phyloP scores from a whole-genome alignment of 1,139 yeast species.

The Pichia sp. region DNA sequence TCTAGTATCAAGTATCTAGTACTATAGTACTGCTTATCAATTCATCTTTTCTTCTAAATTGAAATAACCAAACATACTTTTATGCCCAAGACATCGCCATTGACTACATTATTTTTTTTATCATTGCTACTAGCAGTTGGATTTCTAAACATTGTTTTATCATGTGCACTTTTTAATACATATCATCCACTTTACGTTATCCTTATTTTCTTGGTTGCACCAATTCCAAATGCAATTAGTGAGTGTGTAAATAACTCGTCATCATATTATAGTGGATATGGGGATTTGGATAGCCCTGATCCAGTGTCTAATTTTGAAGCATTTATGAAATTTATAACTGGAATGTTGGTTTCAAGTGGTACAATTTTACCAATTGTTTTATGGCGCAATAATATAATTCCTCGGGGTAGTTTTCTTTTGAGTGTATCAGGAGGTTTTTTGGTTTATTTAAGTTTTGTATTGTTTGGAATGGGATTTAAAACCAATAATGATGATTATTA shows the following conservation, averaged over 20 bases:
- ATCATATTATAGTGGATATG: constrained; percentile 36
- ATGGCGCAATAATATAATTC: constrained; percentile 53
- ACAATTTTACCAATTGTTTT: constrained; percentile 59
- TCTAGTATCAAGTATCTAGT: no score
- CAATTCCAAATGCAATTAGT: constrained; percentile 56
- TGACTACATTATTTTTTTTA: constrained; percentile 64
- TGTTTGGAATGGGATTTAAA: constrained; percentile 65
- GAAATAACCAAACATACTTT: neutral
- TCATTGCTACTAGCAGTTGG: constrained; percentile 71
- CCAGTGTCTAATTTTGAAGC: constrained; percentile 10
- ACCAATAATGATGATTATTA: constrained; percentile 43
- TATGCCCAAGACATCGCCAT: constrained; percentile 29
- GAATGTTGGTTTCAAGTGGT: constrained; percentile 63
- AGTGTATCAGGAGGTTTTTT: constrained; percentile 65
- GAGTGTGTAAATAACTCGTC: constrained; percentile 37
- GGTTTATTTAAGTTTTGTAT: constrained; percentile 64
- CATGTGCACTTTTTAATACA: constrained; percentile 68
- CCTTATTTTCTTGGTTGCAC: constrained; percentile 59
- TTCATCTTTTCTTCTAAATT: no score
- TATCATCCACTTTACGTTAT: constrained; percentile 68
- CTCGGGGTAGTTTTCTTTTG: constrained; percentile 54
- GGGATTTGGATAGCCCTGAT: constrained; percentile 42
- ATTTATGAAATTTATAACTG: constrained; percentile 56
- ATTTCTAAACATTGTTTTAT: constrained; percentile 60
- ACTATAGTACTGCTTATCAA: no score